phyloP scores from a whole-genome alignment of 2,329 filamentous ascomycete species.

The Drechmeria coniospora region DNA sequence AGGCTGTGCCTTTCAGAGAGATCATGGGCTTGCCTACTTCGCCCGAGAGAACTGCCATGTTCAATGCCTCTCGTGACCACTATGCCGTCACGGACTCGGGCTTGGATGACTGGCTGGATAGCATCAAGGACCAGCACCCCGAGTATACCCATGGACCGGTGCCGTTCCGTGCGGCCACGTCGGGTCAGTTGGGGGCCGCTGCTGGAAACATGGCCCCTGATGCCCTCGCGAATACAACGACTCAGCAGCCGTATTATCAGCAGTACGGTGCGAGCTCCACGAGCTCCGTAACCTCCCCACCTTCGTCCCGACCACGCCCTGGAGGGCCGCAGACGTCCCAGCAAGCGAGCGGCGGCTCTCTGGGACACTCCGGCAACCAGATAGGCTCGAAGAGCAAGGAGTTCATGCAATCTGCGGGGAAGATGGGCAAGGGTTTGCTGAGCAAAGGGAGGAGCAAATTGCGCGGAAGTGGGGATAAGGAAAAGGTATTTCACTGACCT shows the following conservation, averaged over 20 bases:
- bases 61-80: conserved; percentile 54
- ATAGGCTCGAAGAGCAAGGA: conserved; percentile 80
- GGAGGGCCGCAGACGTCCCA: conserved; percentile 19
- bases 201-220: conserved; percentile 8
- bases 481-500: conserved; percentile 74
- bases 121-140: conserved; percentile 28
- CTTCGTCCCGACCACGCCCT: conserved; percentile 20
- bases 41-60: conserved; percentile 56
- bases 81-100: conserved; percentile 63
- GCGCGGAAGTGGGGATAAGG: conserved; percentile 57
- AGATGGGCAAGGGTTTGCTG: conserved; percentile 79
- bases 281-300: conserved; percentile 10
- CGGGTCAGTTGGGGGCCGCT: conserved; percentile 6
- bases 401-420: conserved; percentile 70
- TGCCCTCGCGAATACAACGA: conserved; percentile 9
- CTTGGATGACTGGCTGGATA: conserved; percentile 41
- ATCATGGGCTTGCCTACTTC: conserved; percentile 56
- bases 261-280: conserved; percentile 33
- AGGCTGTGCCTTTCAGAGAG: conserved; percentile 51
- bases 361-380: conserved; percentile 42
- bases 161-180: conserved; percentile 11
- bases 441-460: conserved; percentile 84
- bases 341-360: conserved; percentile 26
- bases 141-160: conserved; percentile 28
- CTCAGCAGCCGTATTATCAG: conserved; percentile 37